Evolutionary conservation across 345 rosid species (phyloP).

Genomic region (Eucalyptus erythrocorys): DNA sequence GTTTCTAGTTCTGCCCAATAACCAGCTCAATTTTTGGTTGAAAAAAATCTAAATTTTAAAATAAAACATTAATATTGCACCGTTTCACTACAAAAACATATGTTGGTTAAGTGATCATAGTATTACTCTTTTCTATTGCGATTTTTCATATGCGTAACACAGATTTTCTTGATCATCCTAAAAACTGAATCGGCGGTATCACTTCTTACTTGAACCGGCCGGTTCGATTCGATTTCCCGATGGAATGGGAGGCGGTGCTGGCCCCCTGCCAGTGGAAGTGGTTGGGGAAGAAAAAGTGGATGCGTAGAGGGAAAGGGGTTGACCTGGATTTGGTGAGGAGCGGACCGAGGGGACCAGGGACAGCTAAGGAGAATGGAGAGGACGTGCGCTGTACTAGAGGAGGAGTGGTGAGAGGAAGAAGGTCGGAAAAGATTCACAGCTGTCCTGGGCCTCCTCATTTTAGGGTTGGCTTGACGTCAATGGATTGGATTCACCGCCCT

Average conservation of each 20-base stretch:
- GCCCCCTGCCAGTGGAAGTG: neutral
- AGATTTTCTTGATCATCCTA: accelerated
- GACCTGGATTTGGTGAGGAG: neutral
- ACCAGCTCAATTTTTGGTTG: neutral
- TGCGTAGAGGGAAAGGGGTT: neutral
- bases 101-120: neutral
- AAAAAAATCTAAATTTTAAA: neutral
- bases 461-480: neutral
- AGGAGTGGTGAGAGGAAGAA: neutral
- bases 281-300: neutral
- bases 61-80: neutral
- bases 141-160: neutral
- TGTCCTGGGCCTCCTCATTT: neutral
- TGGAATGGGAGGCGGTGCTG: neutral
- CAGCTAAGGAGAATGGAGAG: neutral
- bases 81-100: neutral
- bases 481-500: neutral
- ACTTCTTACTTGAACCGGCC: accelerated
- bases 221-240: neutral
- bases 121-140: accelerated
- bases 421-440: neutral
- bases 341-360: neutral
- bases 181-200: neutral
- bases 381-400: neutral
- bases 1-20: neutral